Evolutionary conservation across 2,329 filamentous ascomycete genomes (phyloP).

Genomic region (Dothistroma pini): DNA sequence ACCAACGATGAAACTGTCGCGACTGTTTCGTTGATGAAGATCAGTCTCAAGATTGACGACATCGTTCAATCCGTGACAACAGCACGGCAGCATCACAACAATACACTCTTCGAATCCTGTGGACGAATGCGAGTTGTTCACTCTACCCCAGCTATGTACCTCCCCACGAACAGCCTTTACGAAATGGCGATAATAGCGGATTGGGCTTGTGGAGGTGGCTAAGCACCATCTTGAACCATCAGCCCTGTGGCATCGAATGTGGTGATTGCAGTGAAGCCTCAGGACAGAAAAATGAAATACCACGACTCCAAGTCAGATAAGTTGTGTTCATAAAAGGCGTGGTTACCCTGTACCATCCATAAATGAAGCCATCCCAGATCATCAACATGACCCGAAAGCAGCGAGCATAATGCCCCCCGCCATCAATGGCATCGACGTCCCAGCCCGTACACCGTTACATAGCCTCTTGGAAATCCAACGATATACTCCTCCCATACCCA

Average conservation of each 20-base stretch:
- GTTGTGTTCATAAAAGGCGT: constrained; percentile 5
- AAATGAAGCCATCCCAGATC: not conserved
- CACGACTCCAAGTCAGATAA: not conserved
- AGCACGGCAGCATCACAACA: too few species aligned
- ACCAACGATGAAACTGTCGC: too few species aligned
- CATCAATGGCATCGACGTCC: not conserved
- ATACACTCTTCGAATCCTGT: too few species aligned
- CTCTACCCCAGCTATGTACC: not conserved
- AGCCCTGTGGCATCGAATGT: not conserved
- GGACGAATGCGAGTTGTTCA: not conserved
- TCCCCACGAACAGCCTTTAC: not conserved
- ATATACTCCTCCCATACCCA: constrained; percentile 11
- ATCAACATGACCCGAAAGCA: constrained; percentile 1
- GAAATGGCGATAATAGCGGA: not conserved
- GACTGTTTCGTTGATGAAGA: too few species aligned
- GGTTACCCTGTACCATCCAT: not conserved
- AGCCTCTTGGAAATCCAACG: constrained; percentile 13
- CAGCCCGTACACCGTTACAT: constrained; percentile 13
- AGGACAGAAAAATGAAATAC: not conserved
- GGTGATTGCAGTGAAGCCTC: not conserved
- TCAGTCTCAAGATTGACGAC: too few species aligned
- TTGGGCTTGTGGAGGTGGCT: not conserved
- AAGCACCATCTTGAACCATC: not conserved
- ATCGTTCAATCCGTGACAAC: too few species aligned
- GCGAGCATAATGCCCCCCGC: not conserved